Evolutionary conservation across 345 rosid species (phyloP).

Genomic region (Raphanus sativus): DNA sequence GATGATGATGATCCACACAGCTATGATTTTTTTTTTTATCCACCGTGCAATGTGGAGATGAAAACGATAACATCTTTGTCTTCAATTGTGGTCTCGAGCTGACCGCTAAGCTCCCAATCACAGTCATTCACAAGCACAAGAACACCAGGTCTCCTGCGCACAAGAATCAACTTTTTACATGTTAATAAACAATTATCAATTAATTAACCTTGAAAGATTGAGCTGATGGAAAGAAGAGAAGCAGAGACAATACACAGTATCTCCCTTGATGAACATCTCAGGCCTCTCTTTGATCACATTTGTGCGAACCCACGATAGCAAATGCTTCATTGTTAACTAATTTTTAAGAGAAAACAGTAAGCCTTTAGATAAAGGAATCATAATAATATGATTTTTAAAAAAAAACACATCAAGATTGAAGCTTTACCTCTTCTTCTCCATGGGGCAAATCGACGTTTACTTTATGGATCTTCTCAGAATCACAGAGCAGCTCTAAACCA

Average conservation of each 20-base stretch:
- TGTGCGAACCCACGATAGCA: slow-evolving; percentile 70
- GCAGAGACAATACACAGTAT: slow-evolving; percentile 65
- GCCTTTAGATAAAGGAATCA: neutral
- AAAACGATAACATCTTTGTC: slow-evolving; percentile 89
- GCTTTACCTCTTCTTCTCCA: slow-evolving; percentile 56
- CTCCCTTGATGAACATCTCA: slow-evolving; percentile 96
- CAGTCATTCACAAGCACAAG: slow-evolving; percentile 89
- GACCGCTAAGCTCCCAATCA: slow-evolving; percentile 95
- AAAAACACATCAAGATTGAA: neutral
- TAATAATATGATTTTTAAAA: neutral
- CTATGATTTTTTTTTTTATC: slow-evolving; percentile 31
- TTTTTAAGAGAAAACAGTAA: neutral
- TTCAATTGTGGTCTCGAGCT: slow-evolving; percentile 72
- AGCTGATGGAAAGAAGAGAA: neutral
- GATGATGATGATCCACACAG: neutral
- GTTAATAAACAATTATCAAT: neutral
- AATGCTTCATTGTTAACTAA: slow-evolving; percentile 77
- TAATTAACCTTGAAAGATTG: neutral
- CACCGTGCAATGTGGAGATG: slow-evolving; percentile 94
- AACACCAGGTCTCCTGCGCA: slow-evolving; percentile 83
- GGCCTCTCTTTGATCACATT: slow-evolving; percentile 94
- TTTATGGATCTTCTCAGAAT: slow-evolving; percentile 69
- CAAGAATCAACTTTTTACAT: neutral
- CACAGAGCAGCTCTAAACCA: slow-evolving; percentile 79
- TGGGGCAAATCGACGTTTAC: slow-evolving; percentile 55